These are phyloP conservation scores for Pulveroboletus sp. DNA, from an alignment of 768 basidiomycete species.

Conservation along the genomic window DNA sequence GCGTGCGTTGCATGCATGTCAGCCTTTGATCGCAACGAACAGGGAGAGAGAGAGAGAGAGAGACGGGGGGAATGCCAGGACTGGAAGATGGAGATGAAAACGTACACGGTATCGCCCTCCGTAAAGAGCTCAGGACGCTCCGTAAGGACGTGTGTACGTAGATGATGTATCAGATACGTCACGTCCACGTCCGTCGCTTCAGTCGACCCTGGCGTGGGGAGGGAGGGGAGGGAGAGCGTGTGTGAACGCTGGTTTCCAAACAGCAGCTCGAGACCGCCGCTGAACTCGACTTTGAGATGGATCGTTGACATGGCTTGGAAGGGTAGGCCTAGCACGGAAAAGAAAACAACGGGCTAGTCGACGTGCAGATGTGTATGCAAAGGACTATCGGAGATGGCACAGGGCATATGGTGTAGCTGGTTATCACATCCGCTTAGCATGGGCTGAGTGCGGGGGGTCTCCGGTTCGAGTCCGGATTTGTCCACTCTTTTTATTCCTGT, in stretches of 20 bases:
- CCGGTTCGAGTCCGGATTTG: constrained; percentile 39
- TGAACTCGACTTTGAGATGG: constrained; percentile 64
- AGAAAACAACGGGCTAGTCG: neutral
- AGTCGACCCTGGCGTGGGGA: constrained; percentile 5
- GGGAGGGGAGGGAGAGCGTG: constrained; percentile 46
- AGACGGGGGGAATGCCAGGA: too few species aligned
- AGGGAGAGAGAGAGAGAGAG: too few species aligned
- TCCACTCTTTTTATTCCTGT: constrained; percentile 25
- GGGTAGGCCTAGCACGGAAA: too few species aligned
- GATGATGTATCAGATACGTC: constrained; percentile 70
- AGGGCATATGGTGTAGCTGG: constrained; percentile 38
- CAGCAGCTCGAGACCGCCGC: constrained; percentile 82
- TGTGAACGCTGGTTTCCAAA: constrained; percentile 70
- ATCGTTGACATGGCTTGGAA: constrained; percentile 15
- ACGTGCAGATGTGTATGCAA: neutral
- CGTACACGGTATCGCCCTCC: constrained; percentile 83
- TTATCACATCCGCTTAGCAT: constrained; percentile 39
- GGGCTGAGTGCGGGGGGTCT: constrained; percentile 35
- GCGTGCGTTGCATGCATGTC: constrained; percentile 28
- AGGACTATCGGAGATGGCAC: fast-evolving
- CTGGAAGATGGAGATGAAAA: neutral
- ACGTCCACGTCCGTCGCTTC: constrained; percentile 62
- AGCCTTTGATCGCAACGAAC: neutral
- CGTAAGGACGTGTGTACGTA: constrained; percentile 72
- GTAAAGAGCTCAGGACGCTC: constrained; percentile 88